A percentile compares a stretch with the other conserved stretches of the same genome.
Conservation (phyloP, 176 grass and related monocot species). For the Carex pumila region DNA sequence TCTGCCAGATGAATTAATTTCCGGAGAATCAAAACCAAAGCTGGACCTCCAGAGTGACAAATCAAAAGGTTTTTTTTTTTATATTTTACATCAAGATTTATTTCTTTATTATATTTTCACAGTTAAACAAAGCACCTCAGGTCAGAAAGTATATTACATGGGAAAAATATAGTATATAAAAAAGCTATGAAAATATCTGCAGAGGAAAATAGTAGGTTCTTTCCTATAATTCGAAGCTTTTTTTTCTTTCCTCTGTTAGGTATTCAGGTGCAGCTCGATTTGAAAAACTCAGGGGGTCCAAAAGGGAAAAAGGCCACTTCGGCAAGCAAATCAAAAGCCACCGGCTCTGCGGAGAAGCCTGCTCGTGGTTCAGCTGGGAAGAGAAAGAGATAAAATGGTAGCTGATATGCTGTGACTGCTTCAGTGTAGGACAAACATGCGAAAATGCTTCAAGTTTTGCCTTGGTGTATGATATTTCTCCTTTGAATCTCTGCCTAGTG, state of each 20-base stretch:
- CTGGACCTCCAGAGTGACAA: constrained; percentile 74
- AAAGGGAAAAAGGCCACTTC: constrained; percentile 52
- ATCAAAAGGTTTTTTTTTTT: constrained; percentile 55
- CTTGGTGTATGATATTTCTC: constrained; percentile 25
- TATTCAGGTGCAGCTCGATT: constrained; percentile 84
- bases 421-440: constrained; percentile 9
- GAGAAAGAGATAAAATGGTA: constrained; percentile 49
- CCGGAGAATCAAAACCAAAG: constrained; percentile 40
- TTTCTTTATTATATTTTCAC: neutral
- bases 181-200: neutral
- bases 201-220: neutral
- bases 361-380: constrained; percentile 44
- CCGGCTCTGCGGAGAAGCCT: constrained; percentile 39
- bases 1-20: constrained; percentile 44
- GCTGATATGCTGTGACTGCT: neutral
- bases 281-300: constrained; percentile 49
- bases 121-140: neutral
- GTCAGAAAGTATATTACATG: neutral
- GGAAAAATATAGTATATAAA: neutral
- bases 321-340: constrained; percentile 36
- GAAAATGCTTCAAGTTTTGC: constrained; percentile 27
- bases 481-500: neutral
- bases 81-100: neutral
- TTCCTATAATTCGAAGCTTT: neutral
- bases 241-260: constrained; percentile 28